Evolutionary conservation across 176 grass and related monocot genomes (phyloP), one percentile per base, ranked within the genome.

Genomic region (Carex scoparia): DNA sequence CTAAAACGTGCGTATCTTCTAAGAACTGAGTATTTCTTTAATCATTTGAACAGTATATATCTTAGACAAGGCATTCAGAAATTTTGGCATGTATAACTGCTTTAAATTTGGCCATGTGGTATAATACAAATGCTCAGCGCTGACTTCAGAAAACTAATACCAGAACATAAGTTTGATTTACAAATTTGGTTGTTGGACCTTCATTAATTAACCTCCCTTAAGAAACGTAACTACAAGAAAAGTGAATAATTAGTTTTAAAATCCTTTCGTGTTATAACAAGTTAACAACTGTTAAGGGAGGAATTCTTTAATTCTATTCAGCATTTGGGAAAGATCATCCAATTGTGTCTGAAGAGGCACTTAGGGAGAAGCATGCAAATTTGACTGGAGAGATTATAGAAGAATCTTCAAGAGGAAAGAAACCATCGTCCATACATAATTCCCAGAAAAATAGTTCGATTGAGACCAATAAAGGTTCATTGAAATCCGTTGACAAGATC

Each of bases 311-410:
- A 62, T 33, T 83, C 16, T 68, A 78, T 85, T 51, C 86, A 94
- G 95, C 95, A 85, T 94, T 84, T 76, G 95, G 95, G 6, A 89
- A 90, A 78, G 84, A 91, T 55, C 91, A 88, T 1, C 88, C 86
- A 18, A 79, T 85, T 30, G 38, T 98, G 69, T 94, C 95, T 69
- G 92, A 98, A 88, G 93, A 94, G 31, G 90, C 87, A 19, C 79
- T 98, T 42, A 90, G 85, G 55, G 86, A 94, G 59, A 98, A 94
- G 32, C 82, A 81, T 75, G 89, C 89, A 59, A 94, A 81, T 70
- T 76, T 94, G 32, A 90, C 86, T 2, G 89, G 95, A 27, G 86
- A 90, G 84, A 65, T 86, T 87, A 49, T 83, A 64, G 83, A 85
- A 59, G 79, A 60, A 61, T 85, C 42, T 53, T 75, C 86, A 81